Conservation (phyloP, 257 asterid genomes). For the Rauvolfia tetraphylla region DNA sequence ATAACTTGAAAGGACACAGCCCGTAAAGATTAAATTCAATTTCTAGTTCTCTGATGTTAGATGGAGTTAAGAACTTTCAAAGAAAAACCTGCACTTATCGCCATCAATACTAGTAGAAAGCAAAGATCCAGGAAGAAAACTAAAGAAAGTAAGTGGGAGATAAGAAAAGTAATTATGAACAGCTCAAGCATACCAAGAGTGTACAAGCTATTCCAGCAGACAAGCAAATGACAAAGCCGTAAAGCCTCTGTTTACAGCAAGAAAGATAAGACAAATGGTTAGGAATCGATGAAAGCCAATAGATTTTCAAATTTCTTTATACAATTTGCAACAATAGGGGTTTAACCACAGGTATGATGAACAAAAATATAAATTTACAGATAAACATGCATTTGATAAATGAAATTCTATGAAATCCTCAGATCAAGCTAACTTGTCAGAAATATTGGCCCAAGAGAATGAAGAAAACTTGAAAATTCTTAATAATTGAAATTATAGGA, state of each 20-base stretch:
- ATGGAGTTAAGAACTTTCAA: background rate
- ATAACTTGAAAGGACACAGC: background rate
- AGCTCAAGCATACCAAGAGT: slow-evolving; percentile 57
- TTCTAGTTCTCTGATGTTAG: background rate
- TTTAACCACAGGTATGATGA: background rate
- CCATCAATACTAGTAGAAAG: background rate
- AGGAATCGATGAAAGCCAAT: slow-evolving; percentile 9
- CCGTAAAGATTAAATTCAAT: background rate
- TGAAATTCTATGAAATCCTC: background rate
- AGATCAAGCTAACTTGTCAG: background rate
- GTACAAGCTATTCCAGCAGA: slow-evolving; percentile 87
- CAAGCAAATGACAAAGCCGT: slow-evolving; percentile 90
- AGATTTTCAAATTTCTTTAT: slow-evolving; percentile 1
- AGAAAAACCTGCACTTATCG: background rate
- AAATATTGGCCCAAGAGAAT: background rate
- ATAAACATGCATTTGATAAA: background rate
- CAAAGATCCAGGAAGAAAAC: background rate
- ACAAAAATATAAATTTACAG: background rate
- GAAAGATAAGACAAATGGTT: slow-evolving; percentile 7
- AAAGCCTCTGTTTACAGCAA: slow-evolving; percentile 59
- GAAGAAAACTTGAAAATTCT: background rate
- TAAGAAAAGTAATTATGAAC: background rate
- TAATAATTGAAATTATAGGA: too few relatives aligned
- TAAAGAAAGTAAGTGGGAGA: background rate
- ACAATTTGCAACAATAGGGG: background rate